Base-by-base conservation (phyloP, 345 rosid genomes). In the Lepidium didymum region DNA sequence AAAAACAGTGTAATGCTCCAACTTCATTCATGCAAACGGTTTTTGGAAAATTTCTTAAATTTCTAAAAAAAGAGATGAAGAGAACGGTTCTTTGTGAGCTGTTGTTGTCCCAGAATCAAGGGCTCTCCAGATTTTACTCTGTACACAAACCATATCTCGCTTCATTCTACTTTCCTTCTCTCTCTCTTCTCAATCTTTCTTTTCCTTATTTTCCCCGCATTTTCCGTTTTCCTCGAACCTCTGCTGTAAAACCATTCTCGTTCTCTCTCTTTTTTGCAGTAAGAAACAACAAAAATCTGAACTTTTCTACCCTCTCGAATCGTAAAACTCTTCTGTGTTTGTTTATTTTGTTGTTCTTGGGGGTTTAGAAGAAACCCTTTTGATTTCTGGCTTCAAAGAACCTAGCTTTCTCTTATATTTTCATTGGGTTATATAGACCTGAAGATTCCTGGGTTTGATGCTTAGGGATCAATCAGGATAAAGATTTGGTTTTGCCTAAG, bases 61-160 rank as follows among this genome's bases (percentile, higher is more conserved):
- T 47, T 64, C 52, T 56, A 64, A 37, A 64, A 29, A 64, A 19
- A 72, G 70, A 54, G 27, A 70, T 12, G 36, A 29, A 45, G 44
- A 56, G 54, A 72, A 56, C 51, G 10, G 58, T 57, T 65, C 8
- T 21, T 40, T 18, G 15, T 66, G 67, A 73, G 47, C 47, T 73
- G 77, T 66, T 10, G 31, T 21, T 40, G 11, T 58, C 67, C 72
- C 62, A 49, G 49, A 73, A 57, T 65, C 47, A 66, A 66, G 47
- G 55, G 77, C 47, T 50, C 62, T 9, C 77, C 77, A 21, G 61
- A 73, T 73, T 58, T 58, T 13, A 50, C 67, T 73, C 76, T 72
- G 2, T 47, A 56, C 43, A 21, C 50, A 64, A 72, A 56, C 58
- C 76, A 56, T 64, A 72, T 72, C 65, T 71, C 62, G 18, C 13